Conservation (phyloP, 2,329 filamentous ascomycete genomes). For the Blastomyces emzantsi region DNA sequence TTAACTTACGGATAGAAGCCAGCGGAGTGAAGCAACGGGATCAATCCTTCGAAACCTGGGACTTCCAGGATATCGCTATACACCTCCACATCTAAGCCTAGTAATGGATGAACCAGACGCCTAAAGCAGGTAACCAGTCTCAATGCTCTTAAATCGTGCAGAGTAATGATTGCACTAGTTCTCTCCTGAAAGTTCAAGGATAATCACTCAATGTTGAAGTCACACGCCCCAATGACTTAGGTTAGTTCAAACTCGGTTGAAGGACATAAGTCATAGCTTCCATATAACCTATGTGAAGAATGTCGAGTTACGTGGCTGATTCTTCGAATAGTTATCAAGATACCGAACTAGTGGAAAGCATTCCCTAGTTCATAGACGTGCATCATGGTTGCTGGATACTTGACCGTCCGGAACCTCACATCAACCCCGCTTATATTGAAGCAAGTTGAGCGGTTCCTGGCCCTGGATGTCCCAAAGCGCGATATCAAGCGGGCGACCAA, state of each 20-base stretch:
- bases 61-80: too few species aligned
- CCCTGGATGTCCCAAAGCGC: constrained; percentile 34
- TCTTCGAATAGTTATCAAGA: neutral
- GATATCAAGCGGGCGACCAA: constrained; percentile 38
- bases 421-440: constrained; percentile 63
- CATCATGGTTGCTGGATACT: constrained; percentile 19
- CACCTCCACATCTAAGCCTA: neutral
- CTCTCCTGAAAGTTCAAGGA: neutral
- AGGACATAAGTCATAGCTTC: neutral
- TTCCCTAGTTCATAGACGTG: neutral
- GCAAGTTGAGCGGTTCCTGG: constrained; percentile 63
- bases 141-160: neutral
- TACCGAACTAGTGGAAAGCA: neutral
- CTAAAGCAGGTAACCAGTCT: neutral
- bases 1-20: too few species aligned
- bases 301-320: neutral
- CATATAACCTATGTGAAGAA: neutral
- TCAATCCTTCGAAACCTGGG: neutral
- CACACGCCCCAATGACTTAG: neutral
- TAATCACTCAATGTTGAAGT: neutral
- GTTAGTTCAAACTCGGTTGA: neutral
- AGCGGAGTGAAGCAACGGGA: too few species aligned
- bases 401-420: constrained; percentile 78
- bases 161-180: neutral
- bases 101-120: neutral